phyloP scores from a whole-genome alignment of 305 asterid species.

The Caryopteris hybrid region DNA sequence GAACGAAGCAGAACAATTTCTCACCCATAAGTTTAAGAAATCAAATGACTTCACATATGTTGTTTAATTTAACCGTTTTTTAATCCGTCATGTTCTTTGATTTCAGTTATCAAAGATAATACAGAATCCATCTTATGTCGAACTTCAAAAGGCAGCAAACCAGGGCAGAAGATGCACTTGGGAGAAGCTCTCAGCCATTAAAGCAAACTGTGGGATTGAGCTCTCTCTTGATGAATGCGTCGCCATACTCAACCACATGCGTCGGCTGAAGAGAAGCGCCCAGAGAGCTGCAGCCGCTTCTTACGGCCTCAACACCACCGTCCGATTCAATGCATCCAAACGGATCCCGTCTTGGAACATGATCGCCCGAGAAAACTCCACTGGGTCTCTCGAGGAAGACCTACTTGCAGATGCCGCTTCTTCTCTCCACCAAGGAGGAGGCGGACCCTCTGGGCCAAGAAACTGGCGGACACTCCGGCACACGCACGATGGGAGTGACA shows the following conservation, averaged over 20 bases:
- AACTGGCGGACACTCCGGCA: conserved; percentile 28
- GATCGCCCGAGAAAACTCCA: conserved; percentile 76
- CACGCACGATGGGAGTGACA: conserved; percentile 66
- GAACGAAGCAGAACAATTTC: no score
- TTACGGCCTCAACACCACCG: conserved; percentile 38
- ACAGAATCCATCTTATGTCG: conserved; percentile 74
- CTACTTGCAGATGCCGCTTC: conserved; percentile 46
- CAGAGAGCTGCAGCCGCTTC: conserved; percentile 87
- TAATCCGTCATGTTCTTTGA: background rate
- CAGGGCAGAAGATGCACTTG: conserved; percentile 93
- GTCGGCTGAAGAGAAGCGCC: conserved; percentile 76
- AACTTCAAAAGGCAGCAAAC: conserved; percentile 77
- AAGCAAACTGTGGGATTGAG: conserved; percentile 92
- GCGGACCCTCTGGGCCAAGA: conserved; percentile 20
- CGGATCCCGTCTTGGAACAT: conserved; percentile 92
- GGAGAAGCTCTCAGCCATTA: conserved; percentile 92
- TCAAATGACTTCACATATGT: background rate
- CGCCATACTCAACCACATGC: conserved; percentile 79
- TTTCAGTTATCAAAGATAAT: conserved; percentile 76
- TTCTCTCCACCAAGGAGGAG: conserved; percentile 40
- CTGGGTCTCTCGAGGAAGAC: conserved; percentile 86
- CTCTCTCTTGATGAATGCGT: conserved; percentile 89
- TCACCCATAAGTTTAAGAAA: background rate
- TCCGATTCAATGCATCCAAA: conserved; percentile 65
- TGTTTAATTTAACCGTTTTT: background rate